Percentiles rank a stretch among this genome's conserved stretches.
Conservation (phyloP, 768 basidiomycete species). For the Hericium rajendrae region DNA sequence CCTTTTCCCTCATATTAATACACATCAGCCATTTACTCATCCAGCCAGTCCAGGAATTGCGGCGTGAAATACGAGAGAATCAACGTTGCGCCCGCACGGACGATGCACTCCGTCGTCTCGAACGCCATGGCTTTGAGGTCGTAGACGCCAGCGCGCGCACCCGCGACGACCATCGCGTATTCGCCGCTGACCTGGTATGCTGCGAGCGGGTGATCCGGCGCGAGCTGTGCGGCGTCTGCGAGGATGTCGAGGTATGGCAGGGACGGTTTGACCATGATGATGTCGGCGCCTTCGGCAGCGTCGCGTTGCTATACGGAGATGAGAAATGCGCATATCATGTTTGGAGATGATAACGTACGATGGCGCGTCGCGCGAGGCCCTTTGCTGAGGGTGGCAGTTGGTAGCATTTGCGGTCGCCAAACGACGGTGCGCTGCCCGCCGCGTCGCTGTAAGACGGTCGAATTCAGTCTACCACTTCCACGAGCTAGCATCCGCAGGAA, state of each 20-base stretch:
- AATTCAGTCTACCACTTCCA: not conserved
- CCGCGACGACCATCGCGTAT: constrained; percentile 94
- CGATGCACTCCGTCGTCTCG: constrained; percentile 84
- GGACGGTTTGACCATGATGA: constrained; percentile 98
- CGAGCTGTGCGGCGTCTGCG: constrained; percentile 72
- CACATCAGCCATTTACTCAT: constrained; percentile 16
- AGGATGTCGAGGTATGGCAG: constrained; percentile 96
- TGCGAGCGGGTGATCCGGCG: constrained; percentile 85
- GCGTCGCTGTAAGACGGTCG: constrained; percentile 56
- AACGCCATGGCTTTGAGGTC: constrained; percentile 89
- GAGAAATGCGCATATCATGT: not conserved
- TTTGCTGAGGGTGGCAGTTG: constrained; percentile 86
- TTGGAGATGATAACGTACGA: constrained; percentile 46
- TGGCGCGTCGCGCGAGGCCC: constrained; percentile 86
- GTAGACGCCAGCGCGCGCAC: constrained; percentile 90
- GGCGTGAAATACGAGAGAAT: constrained; percentile 96
- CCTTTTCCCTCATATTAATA: not conserved
- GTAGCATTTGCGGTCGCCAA: constrained; percentile 96
- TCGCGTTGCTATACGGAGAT: constrained; percentile 65
- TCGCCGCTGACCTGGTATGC: constrained; percentile 98
- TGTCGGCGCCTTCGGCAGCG: constrained; percentile 84
- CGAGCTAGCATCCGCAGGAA: not conserved
- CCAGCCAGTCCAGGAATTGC: constrained; percentile 85
- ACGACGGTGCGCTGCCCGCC: constrained; percentile 92
- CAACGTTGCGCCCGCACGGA: constrained; percentile 84